Evolutionary conservation across 169 alveolate species (phyloP).

Genomic region (Prorocentrum cordatum): DNA sequence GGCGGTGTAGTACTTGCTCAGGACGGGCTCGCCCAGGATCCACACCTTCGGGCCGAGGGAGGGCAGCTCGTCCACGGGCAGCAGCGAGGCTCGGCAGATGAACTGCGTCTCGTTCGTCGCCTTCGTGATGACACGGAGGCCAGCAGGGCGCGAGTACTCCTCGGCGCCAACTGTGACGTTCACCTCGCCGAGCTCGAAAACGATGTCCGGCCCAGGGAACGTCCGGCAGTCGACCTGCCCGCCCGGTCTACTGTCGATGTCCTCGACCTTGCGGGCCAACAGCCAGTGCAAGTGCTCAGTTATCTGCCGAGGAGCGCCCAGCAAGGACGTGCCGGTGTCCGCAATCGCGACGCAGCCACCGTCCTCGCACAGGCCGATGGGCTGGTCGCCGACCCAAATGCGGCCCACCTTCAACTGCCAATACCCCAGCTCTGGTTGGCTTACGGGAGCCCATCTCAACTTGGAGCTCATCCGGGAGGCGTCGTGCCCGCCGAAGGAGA

Average conservation of each 20-base stretch:
- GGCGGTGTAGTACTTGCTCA: constrained; percentile 48
- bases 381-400: background rate
- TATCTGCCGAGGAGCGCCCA: constrained; percentile 44
- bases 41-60: background rate
- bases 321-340: constrained; percentile 45
- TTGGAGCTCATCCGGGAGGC: no score
- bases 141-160: constrained; percentile 50
- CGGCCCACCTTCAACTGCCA: constrained; percentile 11
- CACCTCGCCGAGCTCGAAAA: constrained; percentile 20
- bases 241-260: background rate
- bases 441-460: no score
- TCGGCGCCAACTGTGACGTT: constrained; percentile 52
- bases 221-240: constrained; percentile 38
- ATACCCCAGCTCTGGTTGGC: constrained; percentile 62
- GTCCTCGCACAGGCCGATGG: constrained; percentile 22
- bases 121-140: constrained; percentile 41
- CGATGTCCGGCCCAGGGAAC: constrained; percentile 39
- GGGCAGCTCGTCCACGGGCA: constrained; percentile 45
- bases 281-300: constrained; percentile 56
- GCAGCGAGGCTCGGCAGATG: constrained; percentile 33
- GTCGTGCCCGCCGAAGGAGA: constrained; percentile 64
- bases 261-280: constrained; percentile 21
- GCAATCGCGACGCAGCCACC: constrained; percentile 62
- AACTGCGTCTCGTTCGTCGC: constrained; percentile 30
- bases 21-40: constrained; percentile 31